Percentiles rank a stretch among this genome's conserved stretches.
Evolutionary conservation across 306 rosid genomes (phyloP).

Genomic region (Inga leiocalycina): DNA sequence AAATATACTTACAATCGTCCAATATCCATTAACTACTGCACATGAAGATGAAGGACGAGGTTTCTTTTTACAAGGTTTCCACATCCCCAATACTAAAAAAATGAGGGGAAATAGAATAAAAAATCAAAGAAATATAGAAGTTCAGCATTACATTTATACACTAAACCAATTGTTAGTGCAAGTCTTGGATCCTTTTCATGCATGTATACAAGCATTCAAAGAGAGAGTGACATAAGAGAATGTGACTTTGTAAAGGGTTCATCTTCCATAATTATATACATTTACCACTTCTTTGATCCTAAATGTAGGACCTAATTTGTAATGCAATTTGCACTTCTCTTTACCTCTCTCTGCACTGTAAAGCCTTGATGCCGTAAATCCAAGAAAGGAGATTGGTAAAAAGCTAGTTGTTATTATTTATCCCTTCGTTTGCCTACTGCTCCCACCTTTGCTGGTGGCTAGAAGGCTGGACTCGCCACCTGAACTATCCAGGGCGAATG

Average conservation of each 20-base stretch:
- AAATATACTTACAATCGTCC: constrained; percentile 11
- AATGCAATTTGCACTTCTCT: no score
- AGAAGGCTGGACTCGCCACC: constrained; percentile 57
- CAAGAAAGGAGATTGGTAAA: constrained; percentile 2
- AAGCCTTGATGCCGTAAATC: constrained; percentile 2
- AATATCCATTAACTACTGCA: neutral
- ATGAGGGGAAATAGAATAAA: constrained; percentile 34
- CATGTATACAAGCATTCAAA: neutral
- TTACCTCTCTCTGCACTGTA: neutral
- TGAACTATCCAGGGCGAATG: constrained; percentile 44
- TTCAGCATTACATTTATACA: constrained; percentile 32
- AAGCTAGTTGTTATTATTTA: constrained; percentile 11
- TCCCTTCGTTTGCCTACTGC: constrained; percentile 13
- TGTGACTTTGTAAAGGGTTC: neutral
- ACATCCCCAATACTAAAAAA: constrained; percentile 31
- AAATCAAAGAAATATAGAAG: constrained; percentile 3
- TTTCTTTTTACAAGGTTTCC: constrained; percentile 47
- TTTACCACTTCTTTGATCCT: neutral
- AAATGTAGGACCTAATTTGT: no score
- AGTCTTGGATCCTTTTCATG: neutral
- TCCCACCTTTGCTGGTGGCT: constrained; percentile 41
- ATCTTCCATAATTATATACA: neutral
- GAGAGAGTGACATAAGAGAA: neutral
- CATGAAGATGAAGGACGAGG: constrained; percentile 3
- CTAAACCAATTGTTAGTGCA: neutral